A percentile compares a stretch with the other conserved stretches of the same genome.
phyloP scores from a whole-genome alignment of 306 rosid genomes.

The Rubus parviflorus region DNA sequence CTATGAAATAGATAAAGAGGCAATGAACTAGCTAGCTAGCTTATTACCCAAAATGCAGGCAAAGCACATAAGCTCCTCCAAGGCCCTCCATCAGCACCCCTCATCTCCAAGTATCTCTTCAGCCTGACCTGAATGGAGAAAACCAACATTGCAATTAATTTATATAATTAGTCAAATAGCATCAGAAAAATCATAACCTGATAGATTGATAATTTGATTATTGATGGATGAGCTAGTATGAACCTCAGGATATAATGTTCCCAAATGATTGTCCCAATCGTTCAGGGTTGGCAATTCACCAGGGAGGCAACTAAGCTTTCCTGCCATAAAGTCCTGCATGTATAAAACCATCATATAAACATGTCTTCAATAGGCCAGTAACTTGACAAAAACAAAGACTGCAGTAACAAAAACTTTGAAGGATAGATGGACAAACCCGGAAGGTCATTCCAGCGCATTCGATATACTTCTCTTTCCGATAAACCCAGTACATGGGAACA shows the following conservation, averaged over 20 bases:
- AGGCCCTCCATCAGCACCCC: conserved; percentile 99
- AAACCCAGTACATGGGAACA: conserved; percentile 92
- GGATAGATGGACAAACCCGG: conserved; percentile 62
- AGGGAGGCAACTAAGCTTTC: conserved; percentile 76
- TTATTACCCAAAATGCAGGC: conserved; percentile 94
- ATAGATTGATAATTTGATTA: too few species aligned
- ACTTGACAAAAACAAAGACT: not conserved
- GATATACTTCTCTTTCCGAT: conserved; percentile 70
- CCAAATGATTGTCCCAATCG: conserved; percentile 99
- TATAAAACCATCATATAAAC: not conserved
- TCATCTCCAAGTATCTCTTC: conserved; percentile 98
- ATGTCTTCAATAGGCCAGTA: not conserved
- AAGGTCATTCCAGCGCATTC: conserved; percentile 90
- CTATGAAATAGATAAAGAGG: not conserved
- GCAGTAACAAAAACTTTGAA: conserved; percentile 4
- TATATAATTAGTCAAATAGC: conserved; percentile 22
- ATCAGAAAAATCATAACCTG: not conserved
- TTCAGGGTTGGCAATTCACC: conserved; percentile 92
- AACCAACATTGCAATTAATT: not conserved
- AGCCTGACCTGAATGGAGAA: conserved; percentile 77
- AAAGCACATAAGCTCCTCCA: conserved; percentile 99
- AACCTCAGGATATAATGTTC: conserved; percentile 96
- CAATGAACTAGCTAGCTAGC: not conserved
- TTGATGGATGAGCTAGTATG: not conserved
- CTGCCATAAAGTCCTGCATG: conserved; percentile 85